Percentiles rank a stretch among this genome's conserved stretches.
Evolutionary conservation across 345 rosid species (phyloP).

Genomic region (Heritiera littoralis): DNA sequence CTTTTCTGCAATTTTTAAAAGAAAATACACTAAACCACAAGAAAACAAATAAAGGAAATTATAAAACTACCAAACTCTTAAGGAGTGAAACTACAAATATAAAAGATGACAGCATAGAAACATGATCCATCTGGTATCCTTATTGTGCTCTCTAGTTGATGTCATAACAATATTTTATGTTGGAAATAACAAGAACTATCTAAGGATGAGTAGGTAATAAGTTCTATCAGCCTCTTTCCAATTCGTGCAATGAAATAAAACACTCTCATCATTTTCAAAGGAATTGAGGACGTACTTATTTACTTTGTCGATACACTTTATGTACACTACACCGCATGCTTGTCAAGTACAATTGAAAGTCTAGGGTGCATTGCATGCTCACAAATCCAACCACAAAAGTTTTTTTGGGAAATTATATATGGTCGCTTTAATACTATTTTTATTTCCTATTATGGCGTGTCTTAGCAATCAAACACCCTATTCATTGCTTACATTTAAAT

Average conservation of each 20-base stretch:
- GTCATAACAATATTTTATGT: not conserved
- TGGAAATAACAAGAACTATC: not conserved
- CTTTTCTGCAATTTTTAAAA: conserved; percentile 54
- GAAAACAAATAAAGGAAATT: conserved; percentile 14
- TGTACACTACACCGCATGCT: not conserved
- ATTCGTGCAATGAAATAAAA: not conserved
- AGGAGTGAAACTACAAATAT: not conserved
- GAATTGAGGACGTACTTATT: not conserved
- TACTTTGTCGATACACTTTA: not conserved
- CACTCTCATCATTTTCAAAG: not conserved
- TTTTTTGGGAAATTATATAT: not conserved
- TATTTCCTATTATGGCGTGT: not conserved
- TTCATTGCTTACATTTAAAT: not conserved
- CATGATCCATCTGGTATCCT: not conserved
- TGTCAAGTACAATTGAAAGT: not conserved
- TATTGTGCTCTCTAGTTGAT: not conserved
- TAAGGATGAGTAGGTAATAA: not conserved
- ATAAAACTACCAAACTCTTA: not conserved
- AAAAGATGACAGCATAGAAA: conserved; percentile 7
- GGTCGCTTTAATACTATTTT: not conserved
- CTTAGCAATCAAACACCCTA: not conserved
- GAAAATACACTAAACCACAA: conserved; percentile 21
- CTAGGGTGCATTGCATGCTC: not conserved
- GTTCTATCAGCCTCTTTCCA: not conserved
- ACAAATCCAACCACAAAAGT: not conserved